phyloP scores from a whole-genome alignment of 225 moss, liverwort and hornwort species.

The Pseudisothecium myosuroides region DNA sequence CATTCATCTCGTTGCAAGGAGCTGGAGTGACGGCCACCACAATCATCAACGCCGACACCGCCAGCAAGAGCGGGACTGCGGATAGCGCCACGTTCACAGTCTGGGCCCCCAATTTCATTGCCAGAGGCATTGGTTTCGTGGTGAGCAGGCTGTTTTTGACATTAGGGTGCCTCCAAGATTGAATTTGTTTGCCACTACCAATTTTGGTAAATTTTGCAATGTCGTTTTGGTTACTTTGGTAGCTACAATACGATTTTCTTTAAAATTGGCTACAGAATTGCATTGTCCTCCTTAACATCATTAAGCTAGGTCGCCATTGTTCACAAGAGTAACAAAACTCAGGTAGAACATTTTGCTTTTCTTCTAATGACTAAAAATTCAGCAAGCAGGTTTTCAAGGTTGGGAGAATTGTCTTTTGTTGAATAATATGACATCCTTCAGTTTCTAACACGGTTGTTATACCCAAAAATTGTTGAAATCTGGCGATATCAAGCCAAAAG shows the following conservation, averaged over 20 bases:
- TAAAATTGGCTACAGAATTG: neutral
- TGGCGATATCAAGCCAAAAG: neutral
- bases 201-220: neutral
- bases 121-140: slow-evolving; percentile 59
- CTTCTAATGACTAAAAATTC: neutral
- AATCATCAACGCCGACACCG: slow-evolving; percentile 50
- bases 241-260: neutral
- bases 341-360: neutral
- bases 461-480: neutral
- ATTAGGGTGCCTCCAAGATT: neutral
- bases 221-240: neutral
- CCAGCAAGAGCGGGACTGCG: slow-evolving; percentile 54
- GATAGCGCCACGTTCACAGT: slow-evolving; percentile 73
- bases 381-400: neutral
- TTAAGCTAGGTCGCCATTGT: neutral
- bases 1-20: slow-evolving; percentile 61
- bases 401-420: too few species aligned
- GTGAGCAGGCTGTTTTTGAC: neutral
- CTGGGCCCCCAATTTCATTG: slow-evolving; percentile 64
- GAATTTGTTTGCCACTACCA: neutral
- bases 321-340: neutral
- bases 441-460: neutral
- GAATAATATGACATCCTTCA: neutral
- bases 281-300: neutral
- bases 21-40: slow-evolving; percentile 57